A percentile compares a stretch with the other conserved stretches of the same genome.
These are phyloP conservation scores for Podospora australis DNA, from an alignment of 495 filamentous ascomycete genomes.

Conservation along the genomic window DNA sequence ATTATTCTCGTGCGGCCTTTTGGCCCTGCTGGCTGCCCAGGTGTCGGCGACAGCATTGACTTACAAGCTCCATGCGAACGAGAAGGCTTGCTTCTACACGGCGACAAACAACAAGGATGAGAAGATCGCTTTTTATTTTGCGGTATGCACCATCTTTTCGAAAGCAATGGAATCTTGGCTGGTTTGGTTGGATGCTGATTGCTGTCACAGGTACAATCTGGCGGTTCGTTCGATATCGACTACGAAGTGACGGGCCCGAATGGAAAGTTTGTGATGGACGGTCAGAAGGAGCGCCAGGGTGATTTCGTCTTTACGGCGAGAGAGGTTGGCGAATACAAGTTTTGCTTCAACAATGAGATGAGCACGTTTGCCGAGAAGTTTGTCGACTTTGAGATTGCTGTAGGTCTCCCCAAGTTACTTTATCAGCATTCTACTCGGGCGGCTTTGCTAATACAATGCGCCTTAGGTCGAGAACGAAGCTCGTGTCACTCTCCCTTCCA, in stretches of 20 bases:
- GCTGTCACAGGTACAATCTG: constrained; percentile 74
- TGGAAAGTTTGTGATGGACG: constrained; percentile 77
- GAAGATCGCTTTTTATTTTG: constrained; percentile 98
- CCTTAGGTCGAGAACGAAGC: constrained; percentile 87
- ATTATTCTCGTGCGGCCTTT: constrained; percentile 46
- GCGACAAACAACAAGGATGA: constrained; percentile 64
- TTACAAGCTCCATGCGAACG: constrained; percentile 83
- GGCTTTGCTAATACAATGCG: neutral
- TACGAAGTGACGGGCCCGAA: constrained; percentile 80
- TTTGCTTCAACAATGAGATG: constrained; percentile 99
- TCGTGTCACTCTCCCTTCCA: constrained; percentile 75
- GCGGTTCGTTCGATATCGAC: constrained; percentile 93
- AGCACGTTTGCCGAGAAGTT: constrained; percentile 96
- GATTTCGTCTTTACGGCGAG: constrained; percentile 98
- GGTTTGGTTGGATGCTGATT: neutral
- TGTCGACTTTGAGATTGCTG: constrained; percentile 97
- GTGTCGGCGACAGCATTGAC: constrained; percentile 84
- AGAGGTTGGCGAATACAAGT: constrained; percentile 86
- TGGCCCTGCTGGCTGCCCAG: constrained; percentile 55
- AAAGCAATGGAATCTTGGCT: no score
- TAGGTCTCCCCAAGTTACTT: constrained; percentile 38
- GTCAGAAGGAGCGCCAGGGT: constrained; percentile 87
- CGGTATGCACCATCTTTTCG: constrained; percentile 55
- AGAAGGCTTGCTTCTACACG: constrained; percentile 93
- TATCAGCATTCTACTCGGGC: no score